phyloP scores from a whole-genome alignment of 176 grass and related monocot genomes.

The Eremochloa ophiuroides region DNA sequence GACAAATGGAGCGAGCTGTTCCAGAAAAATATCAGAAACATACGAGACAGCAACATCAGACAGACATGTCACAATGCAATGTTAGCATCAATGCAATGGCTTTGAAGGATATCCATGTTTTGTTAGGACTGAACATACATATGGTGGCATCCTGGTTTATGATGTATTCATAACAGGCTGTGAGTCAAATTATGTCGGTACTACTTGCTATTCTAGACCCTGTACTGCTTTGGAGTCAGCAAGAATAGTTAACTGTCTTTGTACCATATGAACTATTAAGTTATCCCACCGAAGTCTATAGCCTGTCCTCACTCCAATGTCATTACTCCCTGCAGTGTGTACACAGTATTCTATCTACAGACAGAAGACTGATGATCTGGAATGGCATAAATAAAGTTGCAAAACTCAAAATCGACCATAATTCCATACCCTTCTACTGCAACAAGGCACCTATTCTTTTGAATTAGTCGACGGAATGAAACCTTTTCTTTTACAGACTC shows the following conservation, averaged over 20 bases:
- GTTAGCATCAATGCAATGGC: background rate
- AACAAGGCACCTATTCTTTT: constrained; percentile 77
- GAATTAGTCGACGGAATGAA: constrained; percentile 80
- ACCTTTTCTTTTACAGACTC: constrained; percentile 93
- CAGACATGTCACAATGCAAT: background rate
- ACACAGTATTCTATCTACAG: background rate
- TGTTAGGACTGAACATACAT: background rate
- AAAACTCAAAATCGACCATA: background rate
- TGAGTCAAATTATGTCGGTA: background rate
- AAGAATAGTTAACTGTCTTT: background rate
- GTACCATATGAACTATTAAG: background rate
- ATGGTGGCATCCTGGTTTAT: background rate
- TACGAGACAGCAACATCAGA: background rate
- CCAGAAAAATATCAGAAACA: background rate
- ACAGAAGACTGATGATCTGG: background rate
- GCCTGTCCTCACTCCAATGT: background rate
- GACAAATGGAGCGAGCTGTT: background rate
- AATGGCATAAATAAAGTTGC: background rate
- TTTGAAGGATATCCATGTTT: background rate
- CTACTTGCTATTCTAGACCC: background rate
- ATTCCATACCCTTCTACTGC: constrained; percentile 86
- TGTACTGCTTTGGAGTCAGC: background rate
- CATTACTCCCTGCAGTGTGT: background rate
- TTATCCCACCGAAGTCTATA: background rate
- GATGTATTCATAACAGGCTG: background rate